Conservation (phyloP, 495 filamentous ascomycete species). For the Lophium mytilinum region DNA sequence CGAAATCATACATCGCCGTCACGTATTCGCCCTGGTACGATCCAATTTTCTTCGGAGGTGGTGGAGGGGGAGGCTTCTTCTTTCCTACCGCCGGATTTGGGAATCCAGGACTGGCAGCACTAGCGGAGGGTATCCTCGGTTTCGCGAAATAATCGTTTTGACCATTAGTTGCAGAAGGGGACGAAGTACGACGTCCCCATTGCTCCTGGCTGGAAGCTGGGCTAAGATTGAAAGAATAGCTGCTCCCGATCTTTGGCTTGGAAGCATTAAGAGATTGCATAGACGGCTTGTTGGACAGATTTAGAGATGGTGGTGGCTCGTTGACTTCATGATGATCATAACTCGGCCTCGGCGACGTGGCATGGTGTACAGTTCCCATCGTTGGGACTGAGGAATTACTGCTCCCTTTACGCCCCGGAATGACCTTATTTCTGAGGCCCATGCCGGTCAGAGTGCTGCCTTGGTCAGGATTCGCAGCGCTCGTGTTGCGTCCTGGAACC, state of each 20-base stretch:
- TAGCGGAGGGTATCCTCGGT: slow-evolving; percentile 7
- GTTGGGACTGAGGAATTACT: slow-evolving; percentile 4
- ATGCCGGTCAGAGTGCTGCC: slow-evolving; percentile 30
- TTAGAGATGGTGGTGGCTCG: slow-evolving; percentile 10
- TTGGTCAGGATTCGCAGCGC: slow-evolving; percentile 22
- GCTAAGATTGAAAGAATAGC: slow-evolving; percentile 13
- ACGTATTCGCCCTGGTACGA: slow-evolving; percentile 54
- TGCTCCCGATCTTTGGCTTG: slow-evolving; percentile 17
- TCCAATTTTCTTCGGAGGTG: slow-evolving; percentile 52
- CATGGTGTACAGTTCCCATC: neutral
- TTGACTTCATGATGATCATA: slow-evolving; percentile 9
- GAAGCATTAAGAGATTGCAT: slow-evolving; percentile 10
- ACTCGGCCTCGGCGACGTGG: slow-evolving; percentile 8
- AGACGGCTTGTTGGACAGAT: slow-evolving; percentile 16
- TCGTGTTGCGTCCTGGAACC: slow-evolving; percentile 4
- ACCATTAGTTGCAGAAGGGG: slow-evolving; percentile 6
- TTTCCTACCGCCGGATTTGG: slow-evolving; percentile 38
- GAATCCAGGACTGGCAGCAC: slow-evolving; percentile 18
- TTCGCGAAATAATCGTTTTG: slow-evolving; percentile 25
- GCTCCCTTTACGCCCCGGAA: slow-evolving; percentile 2
- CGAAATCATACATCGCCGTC: slow-evolving; percentile 73
- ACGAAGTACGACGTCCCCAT: slow-evolving; percentile 12
- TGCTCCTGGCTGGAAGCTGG: neutral
- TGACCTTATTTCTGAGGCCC: slow-evolving; percentile 33
- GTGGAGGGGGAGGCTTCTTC: slow-evolving; percentile 63